Evolutionary conservation across 106 monocot genomes (phyloP), one percentile per base, ranked within the genome.

Genomic region (Platanthera guangdongensis): DNA sequence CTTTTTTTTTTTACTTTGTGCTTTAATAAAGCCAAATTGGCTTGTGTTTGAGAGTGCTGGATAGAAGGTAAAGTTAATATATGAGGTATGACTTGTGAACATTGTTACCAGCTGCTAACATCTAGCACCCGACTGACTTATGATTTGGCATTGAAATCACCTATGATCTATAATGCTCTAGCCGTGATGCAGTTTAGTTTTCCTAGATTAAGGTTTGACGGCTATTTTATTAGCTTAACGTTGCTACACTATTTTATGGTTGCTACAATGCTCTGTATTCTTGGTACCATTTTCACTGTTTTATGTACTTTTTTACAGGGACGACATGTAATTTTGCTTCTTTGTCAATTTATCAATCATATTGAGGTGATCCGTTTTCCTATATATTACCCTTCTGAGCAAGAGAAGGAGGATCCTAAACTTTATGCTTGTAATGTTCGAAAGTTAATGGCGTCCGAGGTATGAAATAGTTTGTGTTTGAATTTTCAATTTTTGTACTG

Each of bases 281-380:
- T 19, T 10, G 8, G 18, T 8, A 4, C 12, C 13, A 16, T 19
- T 69, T 80, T 32, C 51, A 22, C 25, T 4, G 47, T 6, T 22
- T 1, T 16, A 18, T 21, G 25, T 15, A 5, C 2, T 13, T 50
- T 65, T n/a, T 83, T 85, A 73, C 84, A 97, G 96, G 91, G 86
- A 9, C 88, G 89, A 2, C 96, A 97, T 83, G 53, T 93, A 51
- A 54, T 97, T 78, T 88, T 97, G 78, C 93, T 97, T 80, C 93
- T 96, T 78, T 91, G 96, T 78, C 96, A 97, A 77, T 93, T 93
- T 76, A 82, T 93, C 4, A 97, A 97, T 80, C 78, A 93, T 74
- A 71, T 97, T 65, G 93, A 93, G 73, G 93, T 93, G 63, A 67
- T 79, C 51, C 84, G 54, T 60, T 80, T 97, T 63, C 93, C 93